phyloP scores from a whole-genome alignment of 352 stramenopile species.

The Thalassiosira sp. region DNA sequence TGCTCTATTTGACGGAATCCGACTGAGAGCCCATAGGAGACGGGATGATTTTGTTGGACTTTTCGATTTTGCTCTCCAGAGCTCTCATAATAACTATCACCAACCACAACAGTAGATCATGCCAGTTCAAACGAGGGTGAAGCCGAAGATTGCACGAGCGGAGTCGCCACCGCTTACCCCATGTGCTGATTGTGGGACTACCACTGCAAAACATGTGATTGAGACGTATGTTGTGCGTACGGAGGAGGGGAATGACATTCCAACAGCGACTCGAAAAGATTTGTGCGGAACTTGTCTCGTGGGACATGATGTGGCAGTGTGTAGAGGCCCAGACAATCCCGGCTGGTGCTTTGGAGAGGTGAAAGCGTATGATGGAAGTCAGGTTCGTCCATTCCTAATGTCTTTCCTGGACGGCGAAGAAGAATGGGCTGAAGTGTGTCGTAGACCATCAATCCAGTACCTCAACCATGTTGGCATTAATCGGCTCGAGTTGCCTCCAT shows the following conservation, averaged over 20 bases:
- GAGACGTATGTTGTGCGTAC: slow-evolving; percentile 16
- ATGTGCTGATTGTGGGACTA: slow-evolving; percentile 15
- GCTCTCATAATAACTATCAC: no score
- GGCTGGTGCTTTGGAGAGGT: slow-evolving; percentile 29
- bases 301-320: slow-evolving; percentile 19
- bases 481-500: neutral
- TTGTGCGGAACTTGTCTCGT: slow-evolving; percentile 26
- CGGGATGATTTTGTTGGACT: no score
- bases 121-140: slow-evolving; percentile 7
- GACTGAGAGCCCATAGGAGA: no score
- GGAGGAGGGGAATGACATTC: neutral
- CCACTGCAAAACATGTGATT: slow-evolving; percentile 12
- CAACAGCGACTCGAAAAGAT: slow-evolving; percentile 17
- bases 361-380: slow-evolving; percentile 16
- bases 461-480: slow-evolving; percentile 24
- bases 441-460: slow-evolving; percentile 18
- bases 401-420: slow-evolving; percentile 21
- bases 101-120: no score
- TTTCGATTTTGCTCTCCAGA: no score
- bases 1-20: no score
- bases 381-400: slow-evolving; percentile 23
- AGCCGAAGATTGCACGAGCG: slow-evolving; percentile 24
- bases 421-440: slow-evolving; percentile 21
- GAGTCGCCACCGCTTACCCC: slow-evolving; percentile 1
- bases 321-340: slow-evolving; percentile 1